phyloP scores from a whole-genome alignment of 176 grass and related monocot genomes.

The Saccharum officinarum region DNA sequence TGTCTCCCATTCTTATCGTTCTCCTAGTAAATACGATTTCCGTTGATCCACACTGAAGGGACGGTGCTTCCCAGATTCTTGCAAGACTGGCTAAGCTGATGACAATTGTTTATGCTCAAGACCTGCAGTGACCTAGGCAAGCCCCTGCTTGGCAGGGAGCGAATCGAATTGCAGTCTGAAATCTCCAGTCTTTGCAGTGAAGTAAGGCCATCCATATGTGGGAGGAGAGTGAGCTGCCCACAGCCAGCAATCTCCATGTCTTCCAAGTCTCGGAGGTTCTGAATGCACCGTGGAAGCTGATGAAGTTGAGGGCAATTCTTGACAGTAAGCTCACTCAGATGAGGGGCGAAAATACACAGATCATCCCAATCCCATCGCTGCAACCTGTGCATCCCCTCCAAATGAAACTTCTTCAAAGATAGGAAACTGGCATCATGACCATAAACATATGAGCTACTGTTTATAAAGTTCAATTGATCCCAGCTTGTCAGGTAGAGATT shows the following conservation, averaged over 20 bases:
- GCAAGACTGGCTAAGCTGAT: constrained; percentile 25
- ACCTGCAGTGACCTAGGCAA: constrained; percentile 30
- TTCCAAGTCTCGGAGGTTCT: constrained; percentile 40
- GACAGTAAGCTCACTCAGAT: constrained; percentile 41
- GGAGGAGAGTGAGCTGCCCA: constrained; percentile 19
- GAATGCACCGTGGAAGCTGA: constrained; percentile 22
- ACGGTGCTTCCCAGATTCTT: constrained; percentile 9
- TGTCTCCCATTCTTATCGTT: too few species aligned
- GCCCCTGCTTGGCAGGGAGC: background rate
- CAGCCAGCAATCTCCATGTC: constrained; percentile 43
- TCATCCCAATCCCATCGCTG: constrained; percentile 20
- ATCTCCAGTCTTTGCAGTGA: constrained; percentile 35
- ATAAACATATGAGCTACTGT: background rate
- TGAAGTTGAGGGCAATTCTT: constrained; percentile 47
- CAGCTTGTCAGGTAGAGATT: constrained; percentile 38
- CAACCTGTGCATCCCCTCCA: constrained; percentile 38
- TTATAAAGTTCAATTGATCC: background rate
- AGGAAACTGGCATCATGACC: constrained; percentile 7
- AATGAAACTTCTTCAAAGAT: constrained; percentile 37
- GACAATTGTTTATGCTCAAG: constrained; percentile 40
- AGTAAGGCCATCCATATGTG: constrained; percentile 22
- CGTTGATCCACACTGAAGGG: constrained; percentile 32
- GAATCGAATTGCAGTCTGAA: constrained; percentile 36
- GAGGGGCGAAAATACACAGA: background rate
- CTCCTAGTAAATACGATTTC: background rate